These are phyloP conservation scores for Lasiodiplodia gonubiensis DNA, from an alignment of 2,329 filamentous ascomycete genomes.

Conservation along the genomic window DNA sequence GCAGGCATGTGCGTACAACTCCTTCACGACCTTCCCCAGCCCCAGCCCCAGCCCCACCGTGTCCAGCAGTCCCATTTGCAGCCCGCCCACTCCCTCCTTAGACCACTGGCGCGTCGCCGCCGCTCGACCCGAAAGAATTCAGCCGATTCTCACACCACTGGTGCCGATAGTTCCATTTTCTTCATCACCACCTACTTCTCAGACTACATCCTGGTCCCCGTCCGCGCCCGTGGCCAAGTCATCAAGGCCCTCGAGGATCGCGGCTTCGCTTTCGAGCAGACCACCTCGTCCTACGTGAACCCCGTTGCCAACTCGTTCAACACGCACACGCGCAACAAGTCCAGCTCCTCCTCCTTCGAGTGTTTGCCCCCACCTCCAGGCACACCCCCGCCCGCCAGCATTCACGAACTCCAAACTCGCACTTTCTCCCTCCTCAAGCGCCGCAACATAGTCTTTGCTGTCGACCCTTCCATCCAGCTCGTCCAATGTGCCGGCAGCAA, in stretches of 20 bases:
- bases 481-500: constrained; percentile 79
- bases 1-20: constrained; percentile 72
- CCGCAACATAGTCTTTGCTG: constrained; percentile 73
- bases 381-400: constrained; percentile 77
- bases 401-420: constrained; percentile 78
- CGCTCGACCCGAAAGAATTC: neutral
- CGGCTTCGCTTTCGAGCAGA: constrained; percentile 80
- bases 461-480: constrained; percentile 72
- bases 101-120: neutral
- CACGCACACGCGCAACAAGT: constrained; percentile 56
- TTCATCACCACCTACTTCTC: constrained; percentile 99
- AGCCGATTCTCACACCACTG: constrained; percentile 31
- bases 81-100: neutral
- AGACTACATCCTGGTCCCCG: constrained; percentile 92
- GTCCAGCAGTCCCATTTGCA: constrained; percentile 9
- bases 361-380: constrained; percentile 55
- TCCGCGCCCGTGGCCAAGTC: constrained; percentile 74
- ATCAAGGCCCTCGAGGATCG: constrained; percentile 76
- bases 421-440: constrained; percentile 86
- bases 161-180: constrained; percentile 74
- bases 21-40: constrained; percentile 14
- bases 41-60: constrained; percentile 5
- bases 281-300: constrained; percentile 66
- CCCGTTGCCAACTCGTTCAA: constrained; percentile 37
- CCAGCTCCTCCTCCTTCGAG: constrained; percentile 53